Evolutionary conservation across 2,329 filamentous ascomycete genomes (phyloP), one percentile per base, ranked within the genome.

Genomic region (Geosmithia morbida): DNA sequence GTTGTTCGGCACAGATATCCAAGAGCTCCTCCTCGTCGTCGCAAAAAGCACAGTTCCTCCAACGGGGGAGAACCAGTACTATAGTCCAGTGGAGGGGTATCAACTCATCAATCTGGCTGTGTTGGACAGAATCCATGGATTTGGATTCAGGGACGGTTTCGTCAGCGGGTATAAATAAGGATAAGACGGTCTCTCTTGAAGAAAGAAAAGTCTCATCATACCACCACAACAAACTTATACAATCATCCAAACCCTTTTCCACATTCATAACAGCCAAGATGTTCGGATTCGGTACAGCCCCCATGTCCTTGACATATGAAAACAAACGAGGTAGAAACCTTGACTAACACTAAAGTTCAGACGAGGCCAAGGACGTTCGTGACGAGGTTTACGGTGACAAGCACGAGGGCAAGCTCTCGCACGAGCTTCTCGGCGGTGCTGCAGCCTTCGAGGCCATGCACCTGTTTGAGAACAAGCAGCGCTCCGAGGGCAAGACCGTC

Each of bases 401-500:
- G 46, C 71, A 85, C 66, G 67, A 86, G 65, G 70, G 74, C 56
- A 75, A 75, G 59, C 67, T 85, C 58, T 75, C 75, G 54, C 85
- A 90, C 66, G 85, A 92, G 68, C 59, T 86, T 45, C 61, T 89
- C 48, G 85, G 81, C 53, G 84, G 84, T 52, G 86, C 79, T 48
- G 85, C 85, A 49, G 79, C 82, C 51, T 90, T 90, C 60, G 81
- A 78, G 53, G 86, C 80, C 56, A 84, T 90, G 75, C 87, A 87
- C 72, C 69, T 81, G 19, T 89, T 81, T 57, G 85, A 89, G 66
- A 81, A 88, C 63, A 71, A 76, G 56, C 83, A 88, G 68, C 33
- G 33, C 33, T 13, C 10, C 11, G 33, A 37, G 33, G 33, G 43
- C 22, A 45, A 87, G 70, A 61, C 74, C 8, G 80, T 88, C 56